These are phyloP conservation scores for Euclidium syriacum DNA, from an alignment of 345 rosid genomes.

Conservation along the genomic window DNA sequence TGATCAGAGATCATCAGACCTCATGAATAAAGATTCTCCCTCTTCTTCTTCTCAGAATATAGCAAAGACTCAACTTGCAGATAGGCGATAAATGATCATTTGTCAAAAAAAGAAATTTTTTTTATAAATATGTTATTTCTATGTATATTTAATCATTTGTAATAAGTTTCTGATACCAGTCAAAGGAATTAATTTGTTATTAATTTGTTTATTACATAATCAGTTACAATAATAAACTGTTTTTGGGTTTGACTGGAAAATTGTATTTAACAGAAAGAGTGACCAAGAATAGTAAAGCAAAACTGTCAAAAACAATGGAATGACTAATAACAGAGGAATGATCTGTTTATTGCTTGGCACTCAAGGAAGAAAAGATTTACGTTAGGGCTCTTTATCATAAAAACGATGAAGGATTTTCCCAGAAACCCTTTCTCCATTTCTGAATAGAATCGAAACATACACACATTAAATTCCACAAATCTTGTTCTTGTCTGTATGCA, in stretches of 20 bases:
- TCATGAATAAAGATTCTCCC: neutral
- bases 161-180: neutral
- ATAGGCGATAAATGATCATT: neutral
- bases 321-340: constrained; percentile 1
- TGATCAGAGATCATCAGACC: constrained; percentile 26
- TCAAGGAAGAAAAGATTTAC: neutral
- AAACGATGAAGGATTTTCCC: neutral
- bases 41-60: constrained; percentile 1
- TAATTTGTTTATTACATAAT: neutral
- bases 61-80: neutral
- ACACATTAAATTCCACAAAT: neutral
- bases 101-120: neutral
- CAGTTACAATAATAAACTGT: neutral
- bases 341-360: neutral
- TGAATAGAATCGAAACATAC: neutral
- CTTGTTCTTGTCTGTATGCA: constrained; percentile 8
- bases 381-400: constrained; percentile 12
- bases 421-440: neutral
- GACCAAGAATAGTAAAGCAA: constrained; percentile 22
- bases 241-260: neutral
- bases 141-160: constrained; percentile 4
- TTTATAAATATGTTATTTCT: neutral
- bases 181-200: neutral
- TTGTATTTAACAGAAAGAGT: constrained; percentile 6
- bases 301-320: constrained; percentile 5